Conservation (phyloP, 2,329 filamentous ascomycete species). For the Cladosporium sp. region DNA sequence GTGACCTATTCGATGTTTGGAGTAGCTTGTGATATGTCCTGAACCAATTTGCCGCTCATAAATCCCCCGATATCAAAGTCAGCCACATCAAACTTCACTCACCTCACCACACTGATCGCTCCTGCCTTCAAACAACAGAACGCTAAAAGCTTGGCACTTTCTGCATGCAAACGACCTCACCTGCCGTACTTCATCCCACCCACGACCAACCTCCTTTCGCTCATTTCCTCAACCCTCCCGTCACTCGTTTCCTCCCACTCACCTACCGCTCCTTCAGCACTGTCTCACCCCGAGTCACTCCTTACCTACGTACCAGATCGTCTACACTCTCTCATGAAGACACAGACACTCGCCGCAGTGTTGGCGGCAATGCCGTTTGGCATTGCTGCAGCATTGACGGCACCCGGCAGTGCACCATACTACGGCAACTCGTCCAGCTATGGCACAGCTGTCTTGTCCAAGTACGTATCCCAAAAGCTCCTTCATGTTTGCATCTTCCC, state of each 20-base stretch:
- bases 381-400: slow-evolving; percentile 3
- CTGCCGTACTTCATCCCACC: neutral
- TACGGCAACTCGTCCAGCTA: slow-evolving; percentile 3
- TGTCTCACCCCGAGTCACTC: slow-evolving; percentile 26
- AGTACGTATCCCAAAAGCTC: neutral
- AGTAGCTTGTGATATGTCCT: too few relatives aligned
- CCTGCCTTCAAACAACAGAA: neutral
- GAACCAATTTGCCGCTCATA: too few relatives aligned
- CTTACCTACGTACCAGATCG: slow-evolving; percentile 17
- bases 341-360: slow-evolving; percentile 16
- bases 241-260: slow-evolving; percentile 6
- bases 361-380: slow-evolving; percentile 7
- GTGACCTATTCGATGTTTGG: neutral
- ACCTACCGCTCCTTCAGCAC: slow-evolving; percentile 15
- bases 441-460: neutral
- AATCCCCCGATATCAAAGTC: too few relatives aligned
- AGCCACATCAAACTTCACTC: too few relatives aligned
- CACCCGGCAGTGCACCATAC: slow-evolving; percentile 1
- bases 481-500: neutral
- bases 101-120: neutral
- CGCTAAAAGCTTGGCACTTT: neutral
- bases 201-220: neutral
- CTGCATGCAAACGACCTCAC: neutral
- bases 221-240: slow-evolving; percentile 13
- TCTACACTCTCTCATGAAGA: slow-evolving; percentile 15